Evolutionary conservation across 305 asterid species (phyloP).

Genomic region (Lippia alba): DNA sequence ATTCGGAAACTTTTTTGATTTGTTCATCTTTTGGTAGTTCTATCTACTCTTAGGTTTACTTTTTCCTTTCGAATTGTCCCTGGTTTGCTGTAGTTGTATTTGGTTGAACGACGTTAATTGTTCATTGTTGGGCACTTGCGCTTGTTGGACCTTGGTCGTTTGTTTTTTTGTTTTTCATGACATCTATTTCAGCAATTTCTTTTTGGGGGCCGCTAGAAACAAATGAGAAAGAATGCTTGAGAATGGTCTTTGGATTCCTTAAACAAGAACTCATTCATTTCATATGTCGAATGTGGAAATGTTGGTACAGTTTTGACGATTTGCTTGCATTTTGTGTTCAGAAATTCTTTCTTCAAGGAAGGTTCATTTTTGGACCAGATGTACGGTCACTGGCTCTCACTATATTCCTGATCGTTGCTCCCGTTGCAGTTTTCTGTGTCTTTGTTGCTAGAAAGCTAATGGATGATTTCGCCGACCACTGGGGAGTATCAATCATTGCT

Average conservation of each 20-base stretch:
- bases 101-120: constrained; percentile 5
- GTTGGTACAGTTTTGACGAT: constrained; percentile 30
- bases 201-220: background rate
- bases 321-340: constrained; percentile 44
- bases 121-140: background rate
- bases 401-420: constrained; percentile 83
- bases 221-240: constrained; percentile 22
- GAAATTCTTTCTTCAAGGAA: constrained; percentile 90
- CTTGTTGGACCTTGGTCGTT: constrained; percentile 6
- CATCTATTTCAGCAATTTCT: background rate
- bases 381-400: constrained; percentile 89
- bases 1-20: constrained; percentile 1
- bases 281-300: background rate
- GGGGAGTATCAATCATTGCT: constrained; percentile 80
- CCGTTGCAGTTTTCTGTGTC: constrained; percentile 76
- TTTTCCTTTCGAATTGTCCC: constrained; percentile 10
- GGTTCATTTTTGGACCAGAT: constrained; percentile 95
- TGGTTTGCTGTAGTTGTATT: background rate
- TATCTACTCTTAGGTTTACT: background rate
- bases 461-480: constrained; percentile 66
- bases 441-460: constrained; percentile 91
- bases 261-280: background rate
- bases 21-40: constrained; percentile 8
- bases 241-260: constrained; percentile 16
- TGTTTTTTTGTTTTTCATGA: background rate